Base-by-base conservation (phyloP, 2,329 filamentous ascomycete species). In the Trichoderma asperellum region DNA sequence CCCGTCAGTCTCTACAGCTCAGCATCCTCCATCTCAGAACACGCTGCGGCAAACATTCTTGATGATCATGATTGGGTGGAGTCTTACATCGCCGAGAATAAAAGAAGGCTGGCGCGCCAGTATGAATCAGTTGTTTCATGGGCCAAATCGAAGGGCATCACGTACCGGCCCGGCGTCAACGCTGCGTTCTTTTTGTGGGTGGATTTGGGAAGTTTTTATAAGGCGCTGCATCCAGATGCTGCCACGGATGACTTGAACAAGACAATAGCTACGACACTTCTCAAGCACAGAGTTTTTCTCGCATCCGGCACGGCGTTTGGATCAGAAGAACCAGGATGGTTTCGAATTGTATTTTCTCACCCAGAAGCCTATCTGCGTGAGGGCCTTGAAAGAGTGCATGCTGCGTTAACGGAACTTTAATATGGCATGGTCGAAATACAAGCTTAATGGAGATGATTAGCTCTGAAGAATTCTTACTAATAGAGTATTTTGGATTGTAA, bases 151-250 rank as follows among this genome's bases (percentile, higher is more conserved):
- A 76, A 83, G 8, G 74, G 75, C 0, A 82, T 87, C 24, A 74
- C 78, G 6, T 86, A 85, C 71, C 78, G 81, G 0, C 75, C 79
- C 0, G 83, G 83, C 0, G 80, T 79, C 3, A 86, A 86, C 70
- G 85, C 85, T 0, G 85, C 81, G 0, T 87, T 88, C 72, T 88
- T 87, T 72, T 73, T 88, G 0, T 88, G 85, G 84, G 76, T 85
- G 4, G 77, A 87, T 71, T 76, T 88, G 2, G 78, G 79, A 6
- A 73, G 73, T 40, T 71, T 71, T 8, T 80, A 77, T 16, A 65
- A 49, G 37, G 40, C 67, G 43, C 67, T 66, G 2, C 75, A 78
- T 52, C 60, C 70, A 0, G 70, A 69, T 5, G 11, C 63, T 8
- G 71, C 72, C 4, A 49, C 59, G 1, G 59, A 70, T 11, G 73